Conservation (phyloP, 352 stramenopile genomes). For the Peronospora farinosa region DNA sequence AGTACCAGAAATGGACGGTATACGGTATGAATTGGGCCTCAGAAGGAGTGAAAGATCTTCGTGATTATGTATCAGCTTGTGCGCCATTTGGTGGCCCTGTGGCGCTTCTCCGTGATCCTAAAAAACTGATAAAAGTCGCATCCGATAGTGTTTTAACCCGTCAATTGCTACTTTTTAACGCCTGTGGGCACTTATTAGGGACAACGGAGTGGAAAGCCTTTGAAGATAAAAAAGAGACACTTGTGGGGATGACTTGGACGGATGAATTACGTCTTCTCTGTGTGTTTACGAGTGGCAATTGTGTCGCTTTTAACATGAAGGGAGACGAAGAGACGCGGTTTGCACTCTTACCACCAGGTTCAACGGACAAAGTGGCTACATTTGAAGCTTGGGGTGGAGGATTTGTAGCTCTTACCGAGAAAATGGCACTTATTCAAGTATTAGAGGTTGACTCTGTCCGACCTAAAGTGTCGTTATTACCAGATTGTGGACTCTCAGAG, state of each 20-base stretch:
- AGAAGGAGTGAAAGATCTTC: constrained; percentile 49
- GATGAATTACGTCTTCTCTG: constrained; percentile 76
- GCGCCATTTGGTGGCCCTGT: constrained; percentile 67
- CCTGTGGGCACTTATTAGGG: constrained; percentile 53
- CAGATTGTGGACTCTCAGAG: constrained; percentile 66
- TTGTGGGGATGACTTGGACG: constrained; percentile 75
- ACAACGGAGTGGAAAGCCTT: constrained; percentile 58
- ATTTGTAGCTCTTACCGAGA: constrained; percentile 73
- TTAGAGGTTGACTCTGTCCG: constrained; percentile 75
- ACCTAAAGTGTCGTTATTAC: constrained; percentile 66
- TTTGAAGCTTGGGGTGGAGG: constrained; percentile 70
- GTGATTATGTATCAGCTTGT: constrained; percentile 53
- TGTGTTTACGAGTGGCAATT: constrained; percentile 70
- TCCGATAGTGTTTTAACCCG: constrained; percentile 41
- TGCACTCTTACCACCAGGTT: constrained; percentile 48
- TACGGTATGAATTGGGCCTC: constrained; percentile 62
- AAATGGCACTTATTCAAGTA: constrained; percentile 76
- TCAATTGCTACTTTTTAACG: constrained; percentile 72
- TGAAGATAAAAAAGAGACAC: constrained; percentile 62
- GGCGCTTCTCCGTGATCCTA: constrained; percentile 65
- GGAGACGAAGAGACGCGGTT: constrained; percentile 76
- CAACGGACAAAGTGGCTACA: constrained; percentile 73
- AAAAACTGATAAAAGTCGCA: constrained; percentile 67
- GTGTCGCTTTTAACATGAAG: constrained; percentile 60
- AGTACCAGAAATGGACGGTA: constrained; percentile 81